Percentiles rank a stretch among this genome's conserved stretches.
These are phyloP conservation scores for Zizania latifolia DNA, from an alignment of 176 grass and related monocot genomes.

Conservation along the genomic window DNA sequence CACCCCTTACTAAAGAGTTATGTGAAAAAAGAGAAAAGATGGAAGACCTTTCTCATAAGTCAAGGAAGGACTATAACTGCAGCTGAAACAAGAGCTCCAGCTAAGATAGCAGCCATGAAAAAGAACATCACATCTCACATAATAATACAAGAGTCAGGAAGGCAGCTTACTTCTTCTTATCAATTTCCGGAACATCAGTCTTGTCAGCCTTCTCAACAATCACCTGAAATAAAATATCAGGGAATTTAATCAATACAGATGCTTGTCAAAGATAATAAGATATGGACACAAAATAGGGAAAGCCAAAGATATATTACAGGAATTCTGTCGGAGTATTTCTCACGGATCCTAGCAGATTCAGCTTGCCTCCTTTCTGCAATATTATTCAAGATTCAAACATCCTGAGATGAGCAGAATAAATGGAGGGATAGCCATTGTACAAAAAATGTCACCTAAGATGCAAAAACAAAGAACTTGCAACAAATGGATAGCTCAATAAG, in stretches of 20 bases:
- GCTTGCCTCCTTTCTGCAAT: conserved; percentile 68
- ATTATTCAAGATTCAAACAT: background rate
- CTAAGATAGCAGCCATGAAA: background rate
- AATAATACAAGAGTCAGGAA: background rate
- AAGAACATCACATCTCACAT: background rate
- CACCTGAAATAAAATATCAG: conserved; percentile 47
- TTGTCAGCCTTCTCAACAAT: conserved; percentile 91
- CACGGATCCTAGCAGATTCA: conserved; percentile 78
- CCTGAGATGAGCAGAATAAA: background rate
- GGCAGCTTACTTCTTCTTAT: conserved; percentile 72
- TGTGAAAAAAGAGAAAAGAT: background rate
- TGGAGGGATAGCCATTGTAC: background rate
- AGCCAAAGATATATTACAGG: conserved; percentile 39
- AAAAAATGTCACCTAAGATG: background rate
- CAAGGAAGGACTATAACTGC: background rate
- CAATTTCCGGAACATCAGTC: conserved; percentile 79
- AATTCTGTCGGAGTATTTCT: conserved; percentile 84
- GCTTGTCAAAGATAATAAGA: background rate
- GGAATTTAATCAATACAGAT: conserved; percentile 10
- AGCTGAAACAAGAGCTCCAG: background rate
- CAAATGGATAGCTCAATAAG: too few relatives aligned
- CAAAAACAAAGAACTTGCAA: background rate
- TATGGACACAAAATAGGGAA: background rate
- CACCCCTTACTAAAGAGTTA: background rate
- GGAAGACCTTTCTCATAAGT: background rate